A percentile compares a stretch with the other conserved stretches of the same genome.
Conservation (phyloP, 805 yeast species). For the Metschnikowia arizonensis region DNA sequence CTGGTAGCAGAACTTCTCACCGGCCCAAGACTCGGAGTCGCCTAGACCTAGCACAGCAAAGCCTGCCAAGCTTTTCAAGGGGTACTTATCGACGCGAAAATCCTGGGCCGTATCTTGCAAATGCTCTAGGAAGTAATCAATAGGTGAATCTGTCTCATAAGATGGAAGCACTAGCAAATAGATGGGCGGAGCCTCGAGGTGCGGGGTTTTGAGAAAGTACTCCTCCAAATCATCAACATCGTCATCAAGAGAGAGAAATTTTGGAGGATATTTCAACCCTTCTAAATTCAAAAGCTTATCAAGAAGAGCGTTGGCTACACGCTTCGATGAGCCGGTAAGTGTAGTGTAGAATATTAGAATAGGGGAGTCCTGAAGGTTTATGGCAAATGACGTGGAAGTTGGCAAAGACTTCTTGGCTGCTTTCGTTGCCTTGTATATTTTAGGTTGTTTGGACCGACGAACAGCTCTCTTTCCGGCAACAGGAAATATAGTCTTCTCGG, state of each 20-base stretch:
- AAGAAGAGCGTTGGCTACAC: slow-evolving; percentile 55
- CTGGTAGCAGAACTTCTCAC: slow-evolving; percentile 80
- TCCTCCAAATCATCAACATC: slow-evolving; percentile 79
- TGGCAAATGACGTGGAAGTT: slow-evolving; percentile 31
- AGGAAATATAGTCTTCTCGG: slow-evolving; percentile 19
- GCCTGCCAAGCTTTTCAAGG: slow-evolving; percentile 65
- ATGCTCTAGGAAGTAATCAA: slow-evolving; percentile 80
- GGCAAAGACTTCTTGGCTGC: slow-evolving; percentile 32
- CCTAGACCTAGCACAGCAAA: slow-evolving; percentile 86
- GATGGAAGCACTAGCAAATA: slow-evolving; percentile 81
- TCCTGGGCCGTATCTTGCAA: slow-evolving; percentile 78
- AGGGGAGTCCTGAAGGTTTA: slow-evolving; percentile 48
- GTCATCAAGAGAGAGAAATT: slow-evolving; percentile 69
- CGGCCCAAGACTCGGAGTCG: slow-evolving; percentile 76
- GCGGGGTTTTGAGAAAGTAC: slow-evolving; percentile 66
- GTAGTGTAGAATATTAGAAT: slow-evolving; percentile 76
- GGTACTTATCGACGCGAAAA: slow-evolving; percentile 80
- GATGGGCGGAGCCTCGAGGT: slow-evolving; percentile 37
- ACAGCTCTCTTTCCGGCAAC: slow-evolving; percentile 10
- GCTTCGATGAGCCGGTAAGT: slow-evolving; percentile 75
- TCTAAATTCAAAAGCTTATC: slow-evolving; percentile 32
- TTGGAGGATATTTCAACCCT: slow-evolving; percentile 39
- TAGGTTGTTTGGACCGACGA: slow-evolving; percentile 33
- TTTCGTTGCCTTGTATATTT: slow-evolving; percentile 38
- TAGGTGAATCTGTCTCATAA: slow-evolving; percentile 87